Evolutionary conservation across 768 basidiomycete genomes (phyloP).

Genomic region (Tubosaeta sp.): DNA sequence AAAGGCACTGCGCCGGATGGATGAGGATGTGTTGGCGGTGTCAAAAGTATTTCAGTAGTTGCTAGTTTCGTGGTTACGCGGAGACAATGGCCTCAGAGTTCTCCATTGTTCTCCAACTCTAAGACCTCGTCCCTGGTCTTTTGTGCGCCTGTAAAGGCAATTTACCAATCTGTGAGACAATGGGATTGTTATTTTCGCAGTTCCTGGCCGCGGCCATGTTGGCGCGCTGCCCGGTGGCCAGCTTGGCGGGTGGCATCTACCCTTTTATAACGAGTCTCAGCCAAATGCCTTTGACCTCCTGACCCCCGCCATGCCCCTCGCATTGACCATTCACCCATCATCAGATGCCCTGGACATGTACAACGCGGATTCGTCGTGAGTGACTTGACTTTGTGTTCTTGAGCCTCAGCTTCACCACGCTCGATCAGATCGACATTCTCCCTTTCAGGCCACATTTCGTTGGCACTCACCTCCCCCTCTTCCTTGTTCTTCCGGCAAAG

Average conservation of each 20-base stretch:
- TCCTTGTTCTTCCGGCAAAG: constrained; percentile 52
- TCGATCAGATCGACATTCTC: constrained; percentile 74
- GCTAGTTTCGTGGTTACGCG: constrained; percentile 1
- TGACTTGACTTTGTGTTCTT: constrained; percentile 3
- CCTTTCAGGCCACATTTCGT: constrained; percentile 73
- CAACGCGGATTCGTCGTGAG: constrained; percentile 61
- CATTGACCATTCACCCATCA: constrained; percentile 59
- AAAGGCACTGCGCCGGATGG: constrained; percentile 56
- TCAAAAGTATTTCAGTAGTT: constrained; percentile 74
- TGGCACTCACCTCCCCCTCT: constrained; percentile 56
- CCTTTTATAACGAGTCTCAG: constrained; percentile 24
- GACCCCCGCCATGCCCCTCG: constrained; percentile 53
- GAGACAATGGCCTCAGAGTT: too few relatives aligned
- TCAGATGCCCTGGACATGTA: constrained; percentile 61
- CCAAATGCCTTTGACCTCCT: constrained; percentile 13
- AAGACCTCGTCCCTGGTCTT: constrained; percentile 12
- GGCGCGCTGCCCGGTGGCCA: constrained; percentile 1
- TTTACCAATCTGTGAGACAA: constrained; percentile 23
- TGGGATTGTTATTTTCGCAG: constrained; percentile 7
- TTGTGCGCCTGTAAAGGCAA: constrained; percentile 31
- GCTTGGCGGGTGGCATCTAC: constrained; percentile 19
- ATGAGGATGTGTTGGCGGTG: constrained; percentile 79
- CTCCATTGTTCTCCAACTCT: constrained; percentile 28
- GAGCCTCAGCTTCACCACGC: constrained; percentile 4
- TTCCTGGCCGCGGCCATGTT: background rate